Base-by-base conservation (phyloP, 805 yeast genomes). In the Yamadazyma endophytica region DNA sequence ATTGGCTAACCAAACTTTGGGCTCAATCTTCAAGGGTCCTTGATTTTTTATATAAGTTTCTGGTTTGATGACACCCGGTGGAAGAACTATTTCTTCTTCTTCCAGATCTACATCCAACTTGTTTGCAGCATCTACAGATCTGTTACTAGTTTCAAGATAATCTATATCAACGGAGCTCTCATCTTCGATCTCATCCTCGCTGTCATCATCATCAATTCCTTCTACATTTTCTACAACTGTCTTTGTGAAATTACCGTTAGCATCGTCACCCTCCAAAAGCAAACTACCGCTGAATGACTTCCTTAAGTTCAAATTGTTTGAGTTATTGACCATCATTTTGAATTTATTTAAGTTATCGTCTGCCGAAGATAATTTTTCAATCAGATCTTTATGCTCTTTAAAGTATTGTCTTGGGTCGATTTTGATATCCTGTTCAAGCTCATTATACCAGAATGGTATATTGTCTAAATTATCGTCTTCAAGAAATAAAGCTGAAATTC, bases 1-100 rank as follows among this genome's bases (percentile, higher is more conserved):
- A 53, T 92, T 92, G 17, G 98, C 98, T 42, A 92, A 70, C 97
- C 97, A 92, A 9, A 92, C 98, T 54, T 92, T 92, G 18, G 97
- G 94, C 64, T 92, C 98, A 36, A 92, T 89, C 59, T 84, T 88
- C 34, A 88, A 76, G 1, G 96, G 92, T 6, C 96, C 96, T 17
- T 89, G 80, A 55, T 88, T 88, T 51, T 89, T 84, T 47, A 90
- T 70, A 60, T 84, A 75, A 19, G 70, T 65, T 16, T 73, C 76
- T 33, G 98, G 98, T 51, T 82, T 84, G 26, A 69, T 68, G 13
- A 90, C 97, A 11, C 97, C 97, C 2, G 83, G 78, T 9, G 98
- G 98, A 35, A 90, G 66, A 14, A 72, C 78, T 28, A 87, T 72
- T 54, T 89, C 97, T 39, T 64, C 70, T 39, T 84, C 96, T 55